A percentile compares a stretch with the other conserved stretches of the same genome.
Evolutionary conservation across 768 basidiomycete genomes (phyloP).

Genomic region (Tylopilus felleus): DNA sequence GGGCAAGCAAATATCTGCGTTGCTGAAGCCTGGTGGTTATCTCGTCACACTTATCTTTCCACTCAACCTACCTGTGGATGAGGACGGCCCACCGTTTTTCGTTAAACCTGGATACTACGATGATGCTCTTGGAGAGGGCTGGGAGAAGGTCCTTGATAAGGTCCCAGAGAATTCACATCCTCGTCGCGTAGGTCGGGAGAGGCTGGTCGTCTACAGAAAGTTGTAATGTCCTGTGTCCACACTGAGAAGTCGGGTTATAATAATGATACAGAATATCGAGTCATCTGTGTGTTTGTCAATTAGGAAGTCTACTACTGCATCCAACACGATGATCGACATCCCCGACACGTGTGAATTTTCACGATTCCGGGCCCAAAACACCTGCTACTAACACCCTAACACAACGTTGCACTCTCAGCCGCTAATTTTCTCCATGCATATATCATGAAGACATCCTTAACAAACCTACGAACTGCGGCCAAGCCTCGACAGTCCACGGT

Average conservation of each 20-base stretch:
- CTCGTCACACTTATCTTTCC: conserved; percentile 63
- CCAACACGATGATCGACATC: background rate
- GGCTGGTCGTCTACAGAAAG: conserved; percentile 40
- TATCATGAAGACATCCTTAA: conserved; percentile 25
- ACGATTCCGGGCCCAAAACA: background rate
- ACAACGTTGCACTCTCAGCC: background rate
- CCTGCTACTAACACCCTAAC: background rate
- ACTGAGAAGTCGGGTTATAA: background rate
- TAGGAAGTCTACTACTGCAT: no score
- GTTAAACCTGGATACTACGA: conserved; percentile 56
- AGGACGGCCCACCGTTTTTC: conserved; percentile 62
- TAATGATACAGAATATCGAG: no score
- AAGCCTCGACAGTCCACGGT: conserved; percentile 6
- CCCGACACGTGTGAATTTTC: conserved; percentile 9
- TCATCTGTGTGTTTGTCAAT: no score
- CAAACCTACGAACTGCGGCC: conserved; percentile 14
- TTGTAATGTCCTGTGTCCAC: background rate
- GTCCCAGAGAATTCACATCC: conserved; percentile 43
- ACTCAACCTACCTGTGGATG: conserved; percentile 40
- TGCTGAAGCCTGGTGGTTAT: conserved; percentile 60
- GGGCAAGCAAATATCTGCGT: conserved; percentile 52
- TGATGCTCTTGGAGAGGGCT: conserved; percentile 45
- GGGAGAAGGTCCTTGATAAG: conserved; percentile 53
- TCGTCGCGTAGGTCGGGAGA: conserved; percentile 46
- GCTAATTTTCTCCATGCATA: conserved; percentile 9